phyloP scores from a whole-genome alignment of 768 basidiomycete species.

The Pleurotus ostreatus region DNA sequence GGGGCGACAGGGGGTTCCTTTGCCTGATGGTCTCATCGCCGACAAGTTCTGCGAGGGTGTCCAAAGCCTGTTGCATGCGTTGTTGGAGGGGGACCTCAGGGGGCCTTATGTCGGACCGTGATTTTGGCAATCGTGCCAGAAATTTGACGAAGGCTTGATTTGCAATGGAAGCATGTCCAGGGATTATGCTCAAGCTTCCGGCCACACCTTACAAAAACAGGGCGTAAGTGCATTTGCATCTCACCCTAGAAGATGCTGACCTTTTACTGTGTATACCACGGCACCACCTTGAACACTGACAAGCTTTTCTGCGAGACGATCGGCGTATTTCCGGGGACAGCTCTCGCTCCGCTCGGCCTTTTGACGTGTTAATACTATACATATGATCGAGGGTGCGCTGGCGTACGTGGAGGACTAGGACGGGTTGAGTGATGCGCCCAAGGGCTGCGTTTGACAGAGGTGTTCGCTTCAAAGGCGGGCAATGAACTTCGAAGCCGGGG shows the following conservation, averaged over 20 bases:
- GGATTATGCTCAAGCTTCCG: constrained; percentile 51
- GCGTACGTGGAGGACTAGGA: constrained; percentile 65
- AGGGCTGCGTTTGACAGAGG: constrained; percentile 45
- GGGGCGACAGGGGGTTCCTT: constrained; percentile 53
- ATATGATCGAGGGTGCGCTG: not conserved
- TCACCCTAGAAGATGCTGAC: constrained; percentile 25
- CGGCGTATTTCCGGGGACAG: constrained; percentile 53
- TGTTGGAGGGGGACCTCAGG: constrained; percentile 32
- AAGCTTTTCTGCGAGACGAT: constrained; percentile 46
- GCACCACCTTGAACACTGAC: constrained; percentile 46
- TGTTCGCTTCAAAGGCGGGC: constrained; percentile 41
- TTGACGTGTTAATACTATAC: constrained; percentile 7
- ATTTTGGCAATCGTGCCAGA: constrained; percentile 47
- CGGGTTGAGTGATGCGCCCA: constrained; percentile 52
- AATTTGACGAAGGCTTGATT: constrained; percentile 66
- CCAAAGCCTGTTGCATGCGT: constrained; percentile 54
- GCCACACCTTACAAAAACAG: constrained; percentile 39
- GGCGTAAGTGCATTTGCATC: too few species aligned
- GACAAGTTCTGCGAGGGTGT: constrained; percentile 47
- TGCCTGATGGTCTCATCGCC: constrained; percentile 39
- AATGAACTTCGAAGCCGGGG: not conserved
- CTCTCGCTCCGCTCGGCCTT: constrained; percentile 60
- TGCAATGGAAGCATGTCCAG: constrained; percentile 53
- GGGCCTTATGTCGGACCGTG: constrained; percentile 42
- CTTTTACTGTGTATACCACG: constrained; percentile 57